Evolutionary conservation across 345 rosid species (phyloP), one percentile per base, ranked within the genome.

Genomic region (Leavenworthia alabamica): DNA sequence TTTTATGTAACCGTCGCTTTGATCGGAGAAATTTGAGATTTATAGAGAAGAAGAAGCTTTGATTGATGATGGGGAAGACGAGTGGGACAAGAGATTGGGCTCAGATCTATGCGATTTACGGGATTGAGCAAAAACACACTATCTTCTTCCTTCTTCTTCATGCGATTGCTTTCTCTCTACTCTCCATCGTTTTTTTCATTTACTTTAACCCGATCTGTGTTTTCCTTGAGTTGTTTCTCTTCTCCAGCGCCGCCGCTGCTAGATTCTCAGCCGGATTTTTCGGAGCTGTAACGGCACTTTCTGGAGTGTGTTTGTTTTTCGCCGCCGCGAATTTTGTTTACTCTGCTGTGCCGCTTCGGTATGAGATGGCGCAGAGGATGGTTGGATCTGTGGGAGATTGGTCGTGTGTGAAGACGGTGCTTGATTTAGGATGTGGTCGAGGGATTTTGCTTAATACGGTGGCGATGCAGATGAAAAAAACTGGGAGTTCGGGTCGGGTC

Each of bases 71-170:
- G 82, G 79, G 76, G 22, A 80, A 78, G 49, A 69, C 51, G 49
- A 46, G 67, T 42, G 42, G 62, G 1, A 51, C 66, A 1, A 73
- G 83, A 55, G 95, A 92, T 24, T 89, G 96, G 95, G 66, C 84
- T 50, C 98, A 89, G 97, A 89, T 92, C 89, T 92, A 89, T 68
- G 82, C 83, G 3, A 81, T 89, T 13, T 92, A 92, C 76, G 98
- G 98, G 48, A 75, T 92, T 71, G 93, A 92, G 45, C 95, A 92
- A 51, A 86, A 96, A 86, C 91, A 85, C 56, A 89, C 94, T 2
- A 75, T 92, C 16, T 37, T 85, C 57, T 86, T 92, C 74, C 78
- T 92, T 24, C 39, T 82, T 16, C 43, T 75, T 60, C 85, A 89
- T 72, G 95, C 95, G 32, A 41, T 82, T 56, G 47, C 79, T 69